Conservation (phyloP, 177 flowering plant genomes). For the Telopea speciosissima region DNA sequence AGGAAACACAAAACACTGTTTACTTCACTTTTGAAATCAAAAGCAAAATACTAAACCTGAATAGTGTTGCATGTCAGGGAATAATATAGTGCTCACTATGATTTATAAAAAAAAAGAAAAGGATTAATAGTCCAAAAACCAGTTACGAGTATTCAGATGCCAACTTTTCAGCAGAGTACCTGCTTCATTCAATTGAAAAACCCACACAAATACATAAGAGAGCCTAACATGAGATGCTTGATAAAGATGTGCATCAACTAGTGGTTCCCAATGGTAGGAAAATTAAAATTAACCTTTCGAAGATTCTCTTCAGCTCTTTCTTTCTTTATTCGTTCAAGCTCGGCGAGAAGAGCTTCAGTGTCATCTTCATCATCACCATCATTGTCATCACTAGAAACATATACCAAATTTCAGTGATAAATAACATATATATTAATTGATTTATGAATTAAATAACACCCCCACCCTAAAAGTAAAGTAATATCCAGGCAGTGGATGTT, state of each 20-base stretch:
- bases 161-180: not conserved
- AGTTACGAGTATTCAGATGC: no score
- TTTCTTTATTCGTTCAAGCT: constrained; percentile 84
- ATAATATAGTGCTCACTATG: not conserved
- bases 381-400: constrained; percentile 39
- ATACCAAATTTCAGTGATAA: not conserved
- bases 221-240: not conserved
- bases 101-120: no score
- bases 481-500: no score
- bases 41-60: not conserved
- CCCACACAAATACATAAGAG: not conserved
- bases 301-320: constrained; percentile 88
- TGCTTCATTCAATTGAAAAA: not conserved
- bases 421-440: not conserved
- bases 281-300: constrained; percentile 44
- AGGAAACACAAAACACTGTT: constrained; percentile 8
- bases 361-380: constrained; percentile 90
- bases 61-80: not conserved
- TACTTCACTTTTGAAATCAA: not conserved
- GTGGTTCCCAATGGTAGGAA: not conserved
- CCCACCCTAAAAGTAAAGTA: no score
- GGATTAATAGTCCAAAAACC: no score
- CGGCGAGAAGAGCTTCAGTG: constrained; percentile 86
- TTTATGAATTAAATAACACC: no score
- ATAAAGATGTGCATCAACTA: not conserved